Conservation (phyloP, 2,329 filamentous ascomycete species). For the Fusarium sp. region DNA sequence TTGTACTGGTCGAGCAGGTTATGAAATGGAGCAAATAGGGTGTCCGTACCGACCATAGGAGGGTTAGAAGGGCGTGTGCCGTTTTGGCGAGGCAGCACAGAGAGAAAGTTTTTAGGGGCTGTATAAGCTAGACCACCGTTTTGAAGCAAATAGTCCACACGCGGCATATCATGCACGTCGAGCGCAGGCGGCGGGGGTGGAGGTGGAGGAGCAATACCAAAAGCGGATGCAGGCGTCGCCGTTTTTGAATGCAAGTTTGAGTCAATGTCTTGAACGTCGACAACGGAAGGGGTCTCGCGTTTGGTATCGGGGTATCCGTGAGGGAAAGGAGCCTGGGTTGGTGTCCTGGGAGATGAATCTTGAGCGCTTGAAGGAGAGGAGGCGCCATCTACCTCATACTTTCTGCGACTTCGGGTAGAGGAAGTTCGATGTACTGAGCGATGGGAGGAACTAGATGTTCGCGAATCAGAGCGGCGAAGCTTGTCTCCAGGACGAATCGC, state of each 20-base stretch:
- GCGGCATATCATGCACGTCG: slow-evolving; percentile 77
- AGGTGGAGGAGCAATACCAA: slow-evolving; percentile 60
- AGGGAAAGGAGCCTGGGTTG: slow-evolving; percentile 68
- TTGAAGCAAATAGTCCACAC: slow-evolving; percentile 92
- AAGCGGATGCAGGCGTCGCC: slow-evolving; percentile 55
- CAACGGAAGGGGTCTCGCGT: slow-evolving; percentile 52
- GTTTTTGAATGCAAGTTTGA: slow-evolving; percentile 54
- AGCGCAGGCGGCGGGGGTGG: slow-evolving; percentile 82
- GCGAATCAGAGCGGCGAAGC: slow-evolving; percentile 52
- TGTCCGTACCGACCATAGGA: slow-evolving; percentile 75
- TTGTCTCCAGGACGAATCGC: slow-evolving; percentile 54
- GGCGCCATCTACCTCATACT: slow-evolving; percentile 59
- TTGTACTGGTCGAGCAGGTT: slow-evolving; percentile 88
- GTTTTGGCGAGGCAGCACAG: slow-evolving; percentile 70
- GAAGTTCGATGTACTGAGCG: slow-evolving; percentile 55
- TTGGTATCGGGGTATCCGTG: slow-evolving; percentile 59
- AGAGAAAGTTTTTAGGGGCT: slow-evolving; percentile 80
- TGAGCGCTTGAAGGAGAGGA: slow-evolving; percentile 63
- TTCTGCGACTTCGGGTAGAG: slow-evolving; percentile 54
- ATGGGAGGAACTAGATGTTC: slow-evolving; percentile 53
- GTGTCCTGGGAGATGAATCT: slow-evolving; percentile 72
- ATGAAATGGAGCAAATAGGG: slow-evolving; percentile 85
- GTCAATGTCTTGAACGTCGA: slow-evolving; percentile 55
- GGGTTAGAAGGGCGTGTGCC: slow-evolving; percentile 72
- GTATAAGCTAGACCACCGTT: slow-evolving; percentile 83